These are phyloP conservation scores for Neonectria neomacrospora DNA, from an alignment of 2,329 filamentous ascomycete species.

Conservation along the genomic window DNA sequence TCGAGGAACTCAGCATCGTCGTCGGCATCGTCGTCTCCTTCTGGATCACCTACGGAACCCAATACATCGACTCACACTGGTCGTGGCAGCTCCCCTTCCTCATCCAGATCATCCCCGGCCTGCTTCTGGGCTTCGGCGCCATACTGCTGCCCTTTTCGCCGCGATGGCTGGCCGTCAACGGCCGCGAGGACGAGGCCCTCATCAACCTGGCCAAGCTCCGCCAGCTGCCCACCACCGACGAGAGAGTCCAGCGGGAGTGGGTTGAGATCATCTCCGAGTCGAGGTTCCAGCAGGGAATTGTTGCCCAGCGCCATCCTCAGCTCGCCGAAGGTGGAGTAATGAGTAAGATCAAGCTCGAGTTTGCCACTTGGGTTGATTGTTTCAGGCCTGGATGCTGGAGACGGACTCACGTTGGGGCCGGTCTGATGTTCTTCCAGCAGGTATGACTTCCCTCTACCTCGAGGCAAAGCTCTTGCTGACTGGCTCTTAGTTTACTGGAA, in stretches of 20 bases:
- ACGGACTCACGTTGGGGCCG: constrained; percentile 57
- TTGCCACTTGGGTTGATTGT: constrained; percentile 61
- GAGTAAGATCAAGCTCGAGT: constrained; percentile 56
- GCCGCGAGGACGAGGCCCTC: constrained; percentile 41
- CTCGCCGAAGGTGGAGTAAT: constrained; percentile 49
- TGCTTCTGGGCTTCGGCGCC: constrained; percentile 41
- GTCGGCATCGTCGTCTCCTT: constrained; percentile 47
- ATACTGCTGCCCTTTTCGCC: constrained; percentile 44
- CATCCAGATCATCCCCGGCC: constrained; percentile 44
- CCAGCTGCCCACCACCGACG: constrained; percentile 35
- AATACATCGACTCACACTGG: constrained; percentile 40
- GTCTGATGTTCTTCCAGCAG: constrained; percentile 69
- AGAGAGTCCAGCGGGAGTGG: constrained; percentile 39
- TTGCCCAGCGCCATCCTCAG: constrained; percentile 48
- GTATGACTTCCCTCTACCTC: constrained; percentile 44
- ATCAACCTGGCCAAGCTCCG: constrained; percentile 38
- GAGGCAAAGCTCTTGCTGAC: neutral
- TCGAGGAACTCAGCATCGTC: constrained; percentile 52
- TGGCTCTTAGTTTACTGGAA: constrained; percentile 39
- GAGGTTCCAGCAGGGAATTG: constrained; percentile 42
- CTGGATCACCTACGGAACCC: constrained; percentile 48
- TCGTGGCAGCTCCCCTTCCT: constrained; percentile 47
- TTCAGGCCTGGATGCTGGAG: constrained; percentile 61
- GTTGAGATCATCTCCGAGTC: constrained; percentile 43
- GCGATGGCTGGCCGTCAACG: constrained; percentile 43